Base-by-base conservation (phyloP, 2,329 filamentous ascomycete species). In the Xylaria sp. region DNA sequence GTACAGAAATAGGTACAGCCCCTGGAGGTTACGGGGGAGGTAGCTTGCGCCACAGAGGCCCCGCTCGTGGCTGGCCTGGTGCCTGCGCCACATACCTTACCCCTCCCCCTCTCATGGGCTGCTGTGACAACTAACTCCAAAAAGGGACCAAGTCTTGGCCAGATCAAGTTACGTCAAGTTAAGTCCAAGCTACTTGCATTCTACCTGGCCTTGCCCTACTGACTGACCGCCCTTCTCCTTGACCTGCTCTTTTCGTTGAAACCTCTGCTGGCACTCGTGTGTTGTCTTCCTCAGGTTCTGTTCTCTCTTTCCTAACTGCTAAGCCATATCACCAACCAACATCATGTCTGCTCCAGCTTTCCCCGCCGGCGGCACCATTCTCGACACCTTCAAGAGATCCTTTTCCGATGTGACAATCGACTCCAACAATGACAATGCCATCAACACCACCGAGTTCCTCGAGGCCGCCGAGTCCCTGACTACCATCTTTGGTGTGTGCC, bases 381-480 rank as follows among this genome's bases (percentile, higher is more conserved):
- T 97, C 76, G 86, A 95, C 71, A 90, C 87, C 65, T 82, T 95
- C 74, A 89, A 90, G 79, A 83, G 82, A 72, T 93, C 89, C 66
- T 99, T 96, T 78, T 80, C 82, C 61, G 85, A 93, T 65, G 93
- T 97, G 50, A 87, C 90, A 13, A 75, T 96, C 66, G 84, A 91
- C 66, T 79, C 82, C 58, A 80, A 82, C 63, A 88, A 90, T 64
- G 87, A 86, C 75, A 88, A 91, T 77, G 89, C 86, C 57, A 86
- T 97, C 68, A 77, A 85, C 50, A 97, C 94, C 43, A 84, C 83
- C 53, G 86, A 95, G 72, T 99, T 97, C 76, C 88, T 97, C 61
- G 90, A 96, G 63, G 94, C 94, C 53, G 84, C 91, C 48, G 92
- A 97, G 82, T 87, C 90, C 52, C 77, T 97, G 72, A 89, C 89